Percentiles rank a stretch among this genome's conserved stretches.
phyloP scores from a whole-genome alignment of 176 grass and related monocot species.

The Rhynchospora pubera region DNA sequence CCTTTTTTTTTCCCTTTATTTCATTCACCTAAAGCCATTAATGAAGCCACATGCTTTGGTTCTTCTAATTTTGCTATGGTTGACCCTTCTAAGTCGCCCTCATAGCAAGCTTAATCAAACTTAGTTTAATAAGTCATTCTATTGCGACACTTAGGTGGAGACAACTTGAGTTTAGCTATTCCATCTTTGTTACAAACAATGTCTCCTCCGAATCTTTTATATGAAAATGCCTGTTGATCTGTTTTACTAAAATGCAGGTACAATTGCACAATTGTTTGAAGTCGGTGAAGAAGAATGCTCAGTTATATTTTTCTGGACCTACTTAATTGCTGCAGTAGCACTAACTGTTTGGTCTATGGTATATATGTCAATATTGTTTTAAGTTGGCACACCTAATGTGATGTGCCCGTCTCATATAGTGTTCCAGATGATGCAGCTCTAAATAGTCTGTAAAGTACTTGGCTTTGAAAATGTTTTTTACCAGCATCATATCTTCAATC shows the following conservation, averaged over 20 bases:
- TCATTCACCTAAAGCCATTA: background rate
- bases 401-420: background rate
- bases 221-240: background rate
- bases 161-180: background rate
- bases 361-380: slow-evolving; percentile 48
- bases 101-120: background rate
- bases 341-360: slow-evolving; percentile 51
- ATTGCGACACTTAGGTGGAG: background rate
- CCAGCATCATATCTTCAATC: background rate
- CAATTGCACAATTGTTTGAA: slow-evolving; percentile 51
- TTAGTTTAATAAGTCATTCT: background rate
- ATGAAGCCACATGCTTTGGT: background rate
- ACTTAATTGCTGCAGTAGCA: slow-evolving; percentile 38
- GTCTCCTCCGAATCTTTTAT: background rate
- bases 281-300: slow-evolving; percentile 46
- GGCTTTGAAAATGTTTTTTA: background rate
- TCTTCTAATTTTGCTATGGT: background rate
- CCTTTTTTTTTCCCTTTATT: background rate
- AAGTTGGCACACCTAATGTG: background rate
- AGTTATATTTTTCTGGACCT: slow-evolving; percentile 54
- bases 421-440: background rate
- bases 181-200: background rate
- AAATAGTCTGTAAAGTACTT: background rate
- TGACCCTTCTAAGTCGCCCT: background rate
- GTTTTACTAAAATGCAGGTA: slow-evolving; percentile 27